phyloP scores from a whole-genome alignment of 306 rosid species.

The Prunus mongolica region DNA sequence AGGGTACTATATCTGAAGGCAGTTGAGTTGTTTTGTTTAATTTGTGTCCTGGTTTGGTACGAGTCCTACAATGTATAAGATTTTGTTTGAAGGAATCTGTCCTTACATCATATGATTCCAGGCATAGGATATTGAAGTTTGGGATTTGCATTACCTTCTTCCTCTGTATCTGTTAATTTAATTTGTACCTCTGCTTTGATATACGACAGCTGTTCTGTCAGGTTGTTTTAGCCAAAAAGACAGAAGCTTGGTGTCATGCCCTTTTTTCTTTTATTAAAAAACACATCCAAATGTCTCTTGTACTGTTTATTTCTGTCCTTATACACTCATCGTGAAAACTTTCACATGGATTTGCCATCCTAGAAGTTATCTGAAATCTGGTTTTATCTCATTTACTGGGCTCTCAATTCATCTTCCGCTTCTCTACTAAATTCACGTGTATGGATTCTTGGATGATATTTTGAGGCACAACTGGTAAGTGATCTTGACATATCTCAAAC shows the following conservation, averaged over 20 bases:
- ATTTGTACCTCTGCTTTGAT: too few relatives aligned
- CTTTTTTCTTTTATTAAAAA: too few relatives aligned
- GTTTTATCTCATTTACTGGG: neutral
- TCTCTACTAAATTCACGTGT: neutral
- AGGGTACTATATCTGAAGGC: neutral
- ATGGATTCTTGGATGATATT: neutral
- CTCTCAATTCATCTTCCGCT: neutral
- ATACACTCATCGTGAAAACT: neutral
- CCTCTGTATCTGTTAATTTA: too few relatives aligned
- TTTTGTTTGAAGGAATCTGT: too few relatives aligned
- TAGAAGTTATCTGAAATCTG: neutral
- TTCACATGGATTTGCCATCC: neutral
- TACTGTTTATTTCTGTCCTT: neutral
- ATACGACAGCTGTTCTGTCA: too few relatives aligned
- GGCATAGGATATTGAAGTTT: too few relatives aligned
- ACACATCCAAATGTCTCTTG: neutral
- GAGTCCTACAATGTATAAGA: too few relatives aligned
- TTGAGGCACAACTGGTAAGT: neutral
- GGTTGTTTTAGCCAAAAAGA: too few relatives aligned
- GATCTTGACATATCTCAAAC: neutral
- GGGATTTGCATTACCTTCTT: too few relatives aligned
- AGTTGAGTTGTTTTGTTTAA: neutral
- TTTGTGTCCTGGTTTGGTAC: too few relatives aligned
- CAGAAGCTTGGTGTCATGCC: too few relatives aligned
- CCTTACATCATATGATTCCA: too few relatives aligned